A percentile compares a stretch with the other conserved stretches of the same genome.
These are phyloP conservation scores for Oryza glaberrima DNA, from an alignment of 176 grass and related monocot species.

Conservation along the genomic window DNA sequence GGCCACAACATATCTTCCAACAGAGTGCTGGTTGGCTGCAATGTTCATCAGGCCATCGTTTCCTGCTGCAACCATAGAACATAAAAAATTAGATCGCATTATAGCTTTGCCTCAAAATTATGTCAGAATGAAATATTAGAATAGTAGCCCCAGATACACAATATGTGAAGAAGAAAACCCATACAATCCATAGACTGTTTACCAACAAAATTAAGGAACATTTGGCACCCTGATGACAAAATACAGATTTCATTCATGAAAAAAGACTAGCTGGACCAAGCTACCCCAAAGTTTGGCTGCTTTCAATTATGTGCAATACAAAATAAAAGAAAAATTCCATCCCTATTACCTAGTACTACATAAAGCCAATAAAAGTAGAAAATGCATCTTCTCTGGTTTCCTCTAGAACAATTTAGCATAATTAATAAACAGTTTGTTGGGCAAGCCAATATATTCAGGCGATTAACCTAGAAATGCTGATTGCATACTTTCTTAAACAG, in stretches of 20 bases:
- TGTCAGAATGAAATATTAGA: too few species aligned
- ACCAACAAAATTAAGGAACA: background rate
- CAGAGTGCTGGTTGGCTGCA: constrained; percentile 19
- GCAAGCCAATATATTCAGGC: background rate
- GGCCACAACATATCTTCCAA: constrained; percentile 37
- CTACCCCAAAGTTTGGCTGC: constrained; percentile 4
- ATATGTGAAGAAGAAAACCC: background rate
- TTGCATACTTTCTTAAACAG: background rate
- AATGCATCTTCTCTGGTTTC: constrained; percentile 2
- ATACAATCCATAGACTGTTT: background rate
- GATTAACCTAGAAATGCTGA: background rate
- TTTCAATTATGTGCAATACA: background rate
- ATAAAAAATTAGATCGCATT: too few species aligned
- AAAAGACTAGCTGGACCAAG: background rate
- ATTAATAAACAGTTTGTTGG: background rate
- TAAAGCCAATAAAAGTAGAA: background rate
- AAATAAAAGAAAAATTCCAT: background rate
- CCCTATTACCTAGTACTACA: background rate
- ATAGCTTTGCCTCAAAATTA: too few species aligned
- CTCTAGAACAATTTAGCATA: background rate
- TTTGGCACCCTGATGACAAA: background rate
- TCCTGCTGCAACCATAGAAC: constrained; percentile 42
- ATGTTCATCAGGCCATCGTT: constrained; percentile 26
- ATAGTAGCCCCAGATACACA: background rate
- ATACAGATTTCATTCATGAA: background rate